These are phyloP conservation scores for Colletotrichum sp. DNA, from an alignment of 2,329 filamentous ascomycete genomes.

Conservation along the genomic window DNA sequence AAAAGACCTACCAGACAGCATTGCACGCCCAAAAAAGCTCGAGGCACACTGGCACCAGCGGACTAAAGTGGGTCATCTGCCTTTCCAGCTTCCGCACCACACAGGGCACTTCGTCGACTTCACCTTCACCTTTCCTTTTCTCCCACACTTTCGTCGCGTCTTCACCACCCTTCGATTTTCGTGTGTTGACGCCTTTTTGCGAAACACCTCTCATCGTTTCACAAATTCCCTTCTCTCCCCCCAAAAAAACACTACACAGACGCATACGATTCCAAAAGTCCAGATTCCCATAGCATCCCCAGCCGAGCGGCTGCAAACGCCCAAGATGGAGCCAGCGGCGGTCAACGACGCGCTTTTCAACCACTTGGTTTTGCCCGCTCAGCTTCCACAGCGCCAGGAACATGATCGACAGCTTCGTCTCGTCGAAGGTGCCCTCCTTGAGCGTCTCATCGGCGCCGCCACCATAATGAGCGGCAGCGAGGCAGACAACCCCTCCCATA, in stretches of 20 bases:
- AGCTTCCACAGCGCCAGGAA: slow-evolving; percentile 7
- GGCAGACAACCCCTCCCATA: not conserved
- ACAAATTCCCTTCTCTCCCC: not conserved
- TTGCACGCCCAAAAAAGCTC: not conserved
- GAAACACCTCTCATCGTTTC: not conserved
- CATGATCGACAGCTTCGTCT: not conserved
- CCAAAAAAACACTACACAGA: not conserved
- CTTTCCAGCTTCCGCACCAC: not conserved
- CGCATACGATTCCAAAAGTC: not conserved
- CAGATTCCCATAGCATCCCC: not conserved
- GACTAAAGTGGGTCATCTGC: not conserved
- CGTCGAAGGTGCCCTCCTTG: not conserved
- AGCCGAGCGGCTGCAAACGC: not conserved
- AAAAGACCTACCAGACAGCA: not conserved
- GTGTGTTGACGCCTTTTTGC: not conserved
- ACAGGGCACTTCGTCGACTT: not conserved
- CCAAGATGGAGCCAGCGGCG: not conserved
- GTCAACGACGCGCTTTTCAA: slow-evolving; percentile 11
- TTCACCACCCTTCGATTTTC: not conserved
- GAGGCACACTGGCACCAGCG: not conserved
- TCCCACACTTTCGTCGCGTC: not conserved
- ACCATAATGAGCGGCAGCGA: not conserved
- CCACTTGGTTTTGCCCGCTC: slow-evolving; percentile 8
- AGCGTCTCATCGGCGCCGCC: not conserved
- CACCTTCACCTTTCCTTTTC: not conserved